Conservation (phyloP, 2,329 filamentous ascomycete species). For the Sporothrix curviconia region DNA sequence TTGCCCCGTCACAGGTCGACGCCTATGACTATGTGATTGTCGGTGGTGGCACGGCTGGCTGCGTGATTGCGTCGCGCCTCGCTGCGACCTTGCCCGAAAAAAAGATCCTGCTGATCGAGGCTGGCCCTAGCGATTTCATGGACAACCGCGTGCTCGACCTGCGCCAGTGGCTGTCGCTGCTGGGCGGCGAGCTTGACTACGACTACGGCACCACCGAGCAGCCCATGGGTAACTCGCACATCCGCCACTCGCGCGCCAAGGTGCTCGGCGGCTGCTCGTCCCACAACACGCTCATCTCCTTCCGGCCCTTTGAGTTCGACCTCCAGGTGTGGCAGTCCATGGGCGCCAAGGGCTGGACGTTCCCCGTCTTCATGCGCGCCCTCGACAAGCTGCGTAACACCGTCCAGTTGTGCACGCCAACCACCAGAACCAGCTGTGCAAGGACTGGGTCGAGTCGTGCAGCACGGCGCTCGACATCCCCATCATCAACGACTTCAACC, state of each 20-base stretch:
- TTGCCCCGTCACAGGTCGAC: constrained; percentile 57
- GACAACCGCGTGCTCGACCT: constrained; percentile 81
- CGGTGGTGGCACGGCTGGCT: constrained; percentile 79
- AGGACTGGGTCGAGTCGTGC: constrained; percentile 82
- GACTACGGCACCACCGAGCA: constrained; percentile 87
- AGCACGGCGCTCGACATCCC: constrained; percentile 73
- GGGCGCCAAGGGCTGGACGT: constrained; percentile 80
- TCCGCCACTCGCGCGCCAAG: constrained; percentile 87
- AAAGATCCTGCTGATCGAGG: constrained; percentile 77
- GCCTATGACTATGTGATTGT: constrained; percentile 80
- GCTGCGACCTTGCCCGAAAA: constrained; percentile 72
- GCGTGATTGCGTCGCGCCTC: constrained; percentile 73
- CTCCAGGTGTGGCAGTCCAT: constrained; percentile 75
- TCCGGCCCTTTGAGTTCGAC: constrained; percentile 86
- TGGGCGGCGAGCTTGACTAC: constrained; percentile 84
- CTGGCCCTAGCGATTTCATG: constrained; percentile 81
- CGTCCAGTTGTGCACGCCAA: constrained; percentile 78
- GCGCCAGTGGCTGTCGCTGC: constrained; percentile 77
- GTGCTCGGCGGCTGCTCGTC: constrained; percentile 88
- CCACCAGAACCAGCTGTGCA: constrained; percentile 84
- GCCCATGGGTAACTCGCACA: constrained; percentile 81
- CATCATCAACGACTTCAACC: constrained; percentile 78
- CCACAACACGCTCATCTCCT: constrained; percentile 90
- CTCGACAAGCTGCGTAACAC: constrained; percentile 82
- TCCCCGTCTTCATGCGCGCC: constrained; percentile 74